Percentiles rank a stretch among this genome's conserved stretches.
These are phyloP conservation scores for Tetrahymena malaccensis DNA, from an alignment of 73 alveolate species.

Conservation along the genomic window DNA sequence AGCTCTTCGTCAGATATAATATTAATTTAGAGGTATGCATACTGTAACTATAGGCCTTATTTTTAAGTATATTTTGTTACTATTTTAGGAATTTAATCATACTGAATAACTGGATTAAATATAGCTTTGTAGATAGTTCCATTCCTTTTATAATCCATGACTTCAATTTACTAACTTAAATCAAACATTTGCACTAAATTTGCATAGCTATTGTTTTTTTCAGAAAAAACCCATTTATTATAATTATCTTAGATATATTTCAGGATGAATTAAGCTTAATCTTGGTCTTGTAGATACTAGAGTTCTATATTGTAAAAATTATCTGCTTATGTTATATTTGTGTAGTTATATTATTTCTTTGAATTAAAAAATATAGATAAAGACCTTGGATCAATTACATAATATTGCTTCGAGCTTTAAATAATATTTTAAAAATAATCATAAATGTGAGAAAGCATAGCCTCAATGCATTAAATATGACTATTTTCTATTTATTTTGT, in stretches of 20 bases:
- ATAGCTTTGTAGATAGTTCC: not conserved
- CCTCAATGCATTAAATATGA: not conserved
- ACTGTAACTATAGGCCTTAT: not conserved
- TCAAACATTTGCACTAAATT: not conserved
- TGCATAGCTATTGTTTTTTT: not conserved
- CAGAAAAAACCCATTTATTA: not conserved
- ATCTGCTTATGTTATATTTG: not conserved
- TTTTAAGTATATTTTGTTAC: not conserved
- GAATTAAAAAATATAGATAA: not conserved
- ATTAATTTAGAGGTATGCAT: not conserved
- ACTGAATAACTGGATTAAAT: not conserved
- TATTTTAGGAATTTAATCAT: not conserved
- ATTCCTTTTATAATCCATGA: not conserved
- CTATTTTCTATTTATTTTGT: not conserved
- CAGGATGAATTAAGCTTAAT: not conserved
- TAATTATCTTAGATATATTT: too few species aligned
- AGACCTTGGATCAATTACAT: not conserved
- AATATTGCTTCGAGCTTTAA: not conserved
- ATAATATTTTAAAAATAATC: not conserved
- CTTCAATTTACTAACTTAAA: not conserved
- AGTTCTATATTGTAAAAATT: not conserved
- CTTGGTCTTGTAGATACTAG: not conserved
- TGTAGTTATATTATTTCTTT: too few species aligned
- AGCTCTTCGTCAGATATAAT: not conserved
- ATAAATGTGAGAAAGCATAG: not conserved